Base-by-base conservation (phyloP, 768 basidiomycete genomes). In the Termitomyces sp. region DNA sequence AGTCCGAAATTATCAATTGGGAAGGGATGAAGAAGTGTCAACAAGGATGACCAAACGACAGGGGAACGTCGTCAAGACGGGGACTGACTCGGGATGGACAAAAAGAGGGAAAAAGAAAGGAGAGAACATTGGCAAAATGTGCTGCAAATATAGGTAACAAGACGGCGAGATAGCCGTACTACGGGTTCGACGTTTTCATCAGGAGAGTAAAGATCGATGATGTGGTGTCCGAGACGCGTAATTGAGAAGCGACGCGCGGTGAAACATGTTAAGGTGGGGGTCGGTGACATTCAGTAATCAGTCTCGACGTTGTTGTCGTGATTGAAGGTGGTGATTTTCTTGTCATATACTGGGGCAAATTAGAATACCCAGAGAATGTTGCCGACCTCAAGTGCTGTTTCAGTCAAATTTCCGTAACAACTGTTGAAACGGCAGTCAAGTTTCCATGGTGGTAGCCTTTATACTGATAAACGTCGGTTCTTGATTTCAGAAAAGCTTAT, bases 71-170 rank as follows among this genome's bases (percentile, higher is more conserved):
- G n/a, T 41, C n/a, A 42, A 42, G 21, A 23, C 41, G 9, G 21
- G 51, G 56, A 48, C 62, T 59, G 46, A 53, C 56, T 53, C 35
- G 32, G 48, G 35, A 42, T 14, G 25, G 4, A 8, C 29, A 32
- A 42, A 14, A 31, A 46, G 55, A 41, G 47, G 8, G 46, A 19
- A 23, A 32, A 3, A 17, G 17, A 27, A 21, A 38, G 17, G 31
- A 44, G 12, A 35, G 40, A 50, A 16, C 42, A 42, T 35, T n/a
- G 25, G 21, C 21, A 29, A 14, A 54, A n/a, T n/a, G 21, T 25
- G 23, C 19, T 5, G 29, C n/a, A 4, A 10, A 21, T 41, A 41
- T 41, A 43, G 23, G 16, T 25, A 45, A 10, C 8, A n/a, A 45
- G 44, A 16, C 9, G 21, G 17, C 27, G 5, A 45, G 16, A 9